Conservation (phyloP, 495 filamentous ascomycete species). For the Neurospora hispaniola region DNA sequence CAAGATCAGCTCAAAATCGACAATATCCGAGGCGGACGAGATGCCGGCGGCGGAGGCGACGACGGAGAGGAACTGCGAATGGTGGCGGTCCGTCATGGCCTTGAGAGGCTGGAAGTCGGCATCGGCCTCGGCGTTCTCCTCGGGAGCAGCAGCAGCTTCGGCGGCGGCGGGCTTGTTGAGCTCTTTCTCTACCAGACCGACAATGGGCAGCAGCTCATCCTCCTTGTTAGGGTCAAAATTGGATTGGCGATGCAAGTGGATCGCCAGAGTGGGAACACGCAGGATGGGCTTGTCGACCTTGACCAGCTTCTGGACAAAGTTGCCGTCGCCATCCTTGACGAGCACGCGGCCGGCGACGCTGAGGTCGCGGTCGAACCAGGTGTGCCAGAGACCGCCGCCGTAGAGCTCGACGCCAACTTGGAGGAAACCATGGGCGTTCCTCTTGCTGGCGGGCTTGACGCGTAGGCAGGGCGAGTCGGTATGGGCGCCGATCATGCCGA, state of each 20-base stretch:
- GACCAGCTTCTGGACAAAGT: conserved; percentile 73
- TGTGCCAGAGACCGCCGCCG: conserved; percentile 76
- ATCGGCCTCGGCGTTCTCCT: conserved; percentile 31
- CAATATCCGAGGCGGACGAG: conserved; percentile 51
- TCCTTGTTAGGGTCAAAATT: conserved; percentile 93
- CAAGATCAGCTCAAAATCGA: conserved; percentile 92
- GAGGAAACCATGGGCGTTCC: conserved; percentile 69
- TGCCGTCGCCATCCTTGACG: conserved; percentile 61
- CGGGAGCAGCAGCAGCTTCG: conserved; percentile 28
- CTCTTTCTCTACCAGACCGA: conserved; percentile 75
- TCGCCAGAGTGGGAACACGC: conserved; percentile 82
- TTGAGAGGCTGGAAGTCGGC: conserved; percentile 61
- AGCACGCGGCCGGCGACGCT: conserved; percentile 83
- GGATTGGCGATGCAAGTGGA: conserved; percentile 80
- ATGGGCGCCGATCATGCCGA: conserved; percentile 93
- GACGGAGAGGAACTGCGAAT: conserved; percentile 72
- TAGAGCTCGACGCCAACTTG: conserved; percentile 97
- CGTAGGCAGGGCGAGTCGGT: conserved; percentile 88
- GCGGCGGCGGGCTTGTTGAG: conserved; percentile 51
- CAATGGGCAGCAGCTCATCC: conserved; percentile 87
- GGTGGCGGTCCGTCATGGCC: conserved; percentile 72
- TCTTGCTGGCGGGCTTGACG: conserved; percentile 90
- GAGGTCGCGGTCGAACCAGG: conserved; percentile 92
- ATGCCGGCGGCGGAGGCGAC: conserved; percentile 73
- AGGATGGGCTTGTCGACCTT: conserved; percentile 87